A percentile compares a stretch with the other conserved stretches of the same genome.
phyloP scores from a whole-genome alignment of 2,329 filamentous ascomycete species.

The Simplicillium aogashimaense region DNA sequence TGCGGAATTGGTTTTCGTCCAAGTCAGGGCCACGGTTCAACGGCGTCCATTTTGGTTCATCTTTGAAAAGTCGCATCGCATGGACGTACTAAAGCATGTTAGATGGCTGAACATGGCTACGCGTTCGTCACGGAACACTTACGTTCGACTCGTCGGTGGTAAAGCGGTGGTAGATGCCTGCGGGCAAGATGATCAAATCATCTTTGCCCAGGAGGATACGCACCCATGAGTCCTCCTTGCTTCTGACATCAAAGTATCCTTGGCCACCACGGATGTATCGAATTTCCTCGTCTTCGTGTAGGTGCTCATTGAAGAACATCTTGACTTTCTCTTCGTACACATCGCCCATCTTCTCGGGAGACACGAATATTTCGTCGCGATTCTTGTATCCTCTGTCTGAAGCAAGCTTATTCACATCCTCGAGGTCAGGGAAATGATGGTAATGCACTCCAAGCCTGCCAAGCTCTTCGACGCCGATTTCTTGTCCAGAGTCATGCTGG shows the following conservation, averaged over 20 bases:
- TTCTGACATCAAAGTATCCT: constrained; percentile 89
- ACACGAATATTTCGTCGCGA: constrained; percentile 86
- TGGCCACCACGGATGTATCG: constrained; percentile 81
- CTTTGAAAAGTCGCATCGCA: constrained; percentile 94
- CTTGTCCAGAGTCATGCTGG: constrained; percentile 74
- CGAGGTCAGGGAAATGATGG: constrained; percentile 53
- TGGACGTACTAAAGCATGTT: constrained; percentile 64
- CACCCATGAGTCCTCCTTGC: constrained; percentile 78
- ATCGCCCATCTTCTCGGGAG: constrained; percentile 73
- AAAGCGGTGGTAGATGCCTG: constrained; percentile 95
- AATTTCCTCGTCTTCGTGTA: constrained; percentile 98
- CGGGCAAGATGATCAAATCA: constrained; percentile 86
- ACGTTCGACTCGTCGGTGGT: constrained; percentile 90
- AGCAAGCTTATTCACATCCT: constrained; percentile 66
- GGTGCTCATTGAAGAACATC: constrained; percentile 86
- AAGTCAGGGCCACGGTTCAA: constrained; percentile 72
- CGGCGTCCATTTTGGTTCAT: constrained; percentile 97
- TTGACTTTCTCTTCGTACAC: constrained; percentile 91
- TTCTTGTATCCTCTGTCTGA: constrained; percentile 76
- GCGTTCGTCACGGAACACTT: constrained; percentile 29
- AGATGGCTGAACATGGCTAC: neutral
- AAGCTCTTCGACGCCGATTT: constrained; percentile 57
- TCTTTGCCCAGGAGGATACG: constrained; percentile 74
- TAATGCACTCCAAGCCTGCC: constrained; percentile 71
- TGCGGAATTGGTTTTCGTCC: constrained; percentile 67